These are phyloP conservation scores for Magnaporthales sp. DNA, from an alignment of 2,329 filamentous ascomycete species.

Conservation along the genomic window DNA sequence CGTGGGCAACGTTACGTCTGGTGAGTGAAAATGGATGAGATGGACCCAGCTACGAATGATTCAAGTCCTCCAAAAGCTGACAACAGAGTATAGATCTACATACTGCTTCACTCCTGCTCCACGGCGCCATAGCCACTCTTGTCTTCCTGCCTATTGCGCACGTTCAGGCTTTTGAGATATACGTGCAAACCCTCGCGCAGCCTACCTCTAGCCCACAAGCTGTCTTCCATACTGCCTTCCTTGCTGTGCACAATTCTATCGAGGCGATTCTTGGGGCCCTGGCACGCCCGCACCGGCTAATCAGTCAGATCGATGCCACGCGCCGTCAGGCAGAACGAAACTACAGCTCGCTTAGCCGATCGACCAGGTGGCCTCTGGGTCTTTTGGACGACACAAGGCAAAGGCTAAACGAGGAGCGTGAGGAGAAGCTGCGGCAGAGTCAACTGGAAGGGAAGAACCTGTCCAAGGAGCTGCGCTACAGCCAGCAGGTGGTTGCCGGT, in stretches of 20 bases:
- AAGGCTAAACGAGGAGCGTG: slow-evolving; percentile 73
- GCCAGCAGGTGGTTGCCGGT: slow-evolving; percentile 83
- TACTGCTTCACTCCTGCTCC: slow-evolving; percentile 6
- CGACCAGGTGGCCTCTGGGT: slow-evolving; percentile 70
- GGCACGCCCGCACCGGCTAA: slow-evolving; percentile 68
- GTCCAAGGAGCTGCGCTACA: slow-evolving; percentile 79
- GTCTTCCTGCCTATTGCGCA: slow-evolving; percentile 62
- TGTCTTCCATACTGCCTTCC: slow-evolving; percentile 65
- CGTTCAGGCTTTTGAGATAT: slow-evolving; percentile 62
- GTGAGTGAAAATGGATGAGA: slow-evolving; percentile 25
- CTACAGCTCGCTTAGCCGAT: slow-evolving; percentile 63
- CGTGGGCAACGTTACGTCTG: slow-evolving; percentile 54
- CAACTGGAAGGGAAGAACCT: slow-evolving; percentile 63
- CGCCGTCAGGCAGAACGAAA: slow-evolving; percentile 72
- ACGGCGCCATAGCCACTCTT: slow-evolving; percentile 39
- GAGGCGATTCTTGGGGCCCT: slow-evolving; percentile 73
- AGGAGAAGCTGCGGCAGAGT: slow-evolving; percentile 65
- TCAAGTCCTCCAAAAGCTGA: background rate
- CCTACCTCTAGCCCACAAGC: slow-evolving; percentile 66
- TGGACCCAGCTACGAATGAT: background rate
- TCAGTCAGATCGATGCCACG: slow-evolving; percentile 64
- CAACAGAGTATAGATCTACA: slow-evolving; percentile 48
- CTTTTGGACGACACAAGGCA: slow-evolving; percentile 82
- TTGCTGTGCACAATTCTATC: slow-evolving; percentile 76
- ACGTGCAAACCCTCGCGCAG: slow-evolving; percentile 55